Percentiles rank a stretch among this genome's conserved stretches.
These are phyloP conservation scores for Cruciata laevipes DNA, from an alignment of 257 asterid species.

Conservation along the genomic window DNA sequence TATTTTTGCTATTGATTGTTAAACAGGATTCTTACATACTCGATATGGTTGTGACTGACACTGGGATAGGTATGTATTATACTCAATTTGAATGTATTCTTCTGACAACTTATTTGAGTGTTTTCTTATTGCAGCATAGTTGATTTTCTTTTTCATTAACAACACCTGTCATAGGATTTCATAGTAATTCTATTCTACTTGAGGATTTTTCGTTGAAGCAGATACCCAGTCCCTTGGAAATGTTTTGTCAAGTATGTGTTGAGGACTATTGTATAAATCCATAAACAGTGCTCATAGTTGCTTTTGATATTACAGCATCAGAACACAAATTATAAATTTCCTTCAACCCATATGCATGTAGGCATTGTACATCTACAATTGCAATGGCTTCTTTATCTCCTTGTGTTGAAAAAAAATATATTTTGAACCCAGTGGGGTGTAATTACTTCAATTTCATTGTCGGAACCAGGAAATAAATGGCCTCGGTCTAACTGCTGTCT, in stretches of 20 bases:
- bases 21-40: conserved; percentile 62
- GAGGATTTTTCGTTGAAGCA: not conserved
- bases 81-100: not conserved
- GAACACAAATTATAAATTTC: not conserved
- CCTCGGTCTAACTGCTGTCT: not conserved
- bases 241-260: not conserved
- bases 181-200: not conserved
- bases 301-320: no score
- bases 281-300: not conserved
- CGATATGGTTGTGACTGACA: conserved; percentile 63
- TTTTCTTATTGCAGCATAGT: not conserved
- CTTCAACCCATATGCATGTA: not conserved
- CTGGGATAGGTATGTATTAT: conserved; percentile 58
- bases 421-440: not conserved
- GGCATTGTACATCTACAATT: not conserved
- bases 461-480: not conserved
- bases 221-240: not conserved
- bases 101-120: not conserved
- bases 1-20: conserved; percentile 4
- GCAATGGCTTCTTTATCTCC: not conserved
- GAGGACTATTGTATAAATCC: not conserved
- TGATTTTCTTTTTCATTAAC: not conserved
- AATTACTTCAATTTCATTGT: no score
- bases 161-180: not conserved
- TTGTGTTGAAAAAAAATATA: no score